Evolutionary conservation across 257 asterid species (phyloP), one percentile per base, ranked within the genome.

Genomic region (Eustoma russellianum): DNA sequence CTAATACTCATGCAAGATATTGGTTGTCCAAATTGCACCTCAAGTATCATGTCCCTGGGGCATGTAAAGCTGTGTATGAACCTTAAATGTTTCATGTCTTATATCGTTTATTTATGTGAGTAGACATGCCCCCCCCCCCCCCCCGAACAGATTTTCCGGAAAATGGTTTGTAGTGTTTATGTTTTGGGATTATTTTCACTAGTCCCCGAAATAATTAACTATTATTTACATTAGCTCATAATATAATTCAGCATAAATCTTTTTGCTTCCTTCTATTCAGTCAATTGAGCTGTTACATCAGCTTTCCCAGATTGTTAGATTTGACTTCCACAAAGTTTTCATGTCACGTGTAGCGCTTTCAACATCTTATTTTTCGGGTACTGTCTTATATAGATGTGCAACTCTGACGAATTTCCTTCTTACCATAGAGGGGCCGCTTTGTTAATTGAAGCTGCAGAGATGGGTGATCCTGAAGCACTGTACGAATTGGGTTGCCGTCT

Each of bases 391-490:
- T 15, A 13, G 18, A 24, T 19, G 33, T 17, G 10, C 44, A 61
- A 56, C 54, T 79, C 44, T 33, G 51, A 49, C 59, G 5, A 50
- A 33, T 62, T 47, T 67, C 18, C 38, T 66, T 69, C 41, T 55
- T 67, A 58, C 44, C 63, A 64, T 66, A 90, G 98, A 60, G 96
- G 96, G 15, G 96, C 95, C 74, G 95, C 98, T 55, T 87, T 91
- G 74, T 80, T 91, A 65, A 83, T 91, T 41, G 98, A 91, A 77
- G 96, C 98, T 70, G 96, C 95, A 38, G 96, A 91, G 73, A 91
- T 87, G 98, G 98, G 98, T 43, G 75, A 91, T 66, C 81, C 96
- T 53, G 96, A 91, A 59, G 95, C 98, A 46, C 95, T 66, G 45
- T 91, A 80, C 67, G 96, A 85, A 44, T 73, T 91, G 48, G 98